Evolutionary conservation across 2,329 filamentous ascomycete species (phyloP).

Genomic region (Teratosphaeria epicoccoides): DNA sequence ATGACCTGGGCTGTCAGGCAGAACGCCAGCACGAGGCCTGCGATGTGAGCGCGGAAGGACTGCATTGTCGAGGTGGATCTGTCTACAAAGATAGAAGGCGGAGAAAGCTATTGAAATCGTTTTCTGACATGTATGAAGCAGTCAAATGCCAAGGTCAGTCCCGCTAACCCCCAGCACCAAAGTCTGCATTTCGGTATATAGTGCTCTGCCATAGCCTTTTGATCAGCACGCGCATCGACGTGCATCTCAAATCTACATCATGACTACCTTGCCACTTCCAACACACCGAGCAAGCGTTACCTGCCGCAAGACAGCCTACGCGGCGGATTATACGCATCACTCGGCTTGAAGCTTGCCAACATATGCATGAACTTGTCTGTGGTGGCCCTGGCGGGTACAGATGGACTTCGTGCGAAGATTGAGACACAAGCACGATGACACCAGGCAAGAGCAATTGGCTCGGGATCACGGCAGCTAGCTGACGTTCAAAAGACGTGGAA

Average conservation of each 20-base stretch:
- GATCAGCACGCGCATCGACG: not conserved
- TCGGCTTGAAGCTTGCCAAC: no score
- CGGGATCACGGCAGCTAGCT: not conserved
- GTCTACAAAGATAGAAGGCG: not conserved
- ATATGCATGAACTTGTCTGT: no score
- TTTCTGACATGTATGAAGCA: not conserved
- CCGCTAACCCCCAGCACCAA: not conserved
- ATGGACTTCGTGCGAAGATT: not conserved
- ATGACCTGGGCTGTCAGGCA: slow-evolving; percentile 1
- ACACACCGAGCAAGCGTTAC: not conserved
- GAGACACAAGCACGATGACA: no score
- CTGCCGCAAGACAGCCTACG: not conserved
- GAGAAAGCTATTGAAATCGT: not conserved
- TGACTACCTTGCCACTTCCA: not conserved
- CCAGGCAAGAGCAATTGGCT: not conserved
- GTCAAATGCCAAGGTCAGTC: not conserved
- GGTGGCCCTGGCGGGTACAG: not conserved
- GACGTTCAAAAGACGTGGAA: not conserved
- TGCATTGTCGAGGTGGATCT: not conserved
- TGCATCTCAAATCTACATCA: not conserved
- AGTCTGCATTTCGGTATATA: not conserved
- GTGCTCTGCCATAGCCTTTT: not conserved
- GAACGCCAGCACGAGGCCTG: slow-evolving; percentile 3
- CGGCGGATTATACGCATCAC: not conserved
- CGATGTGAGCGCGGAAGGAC: not conserved